phyloP scores from a whole-genome alignment of 768 basidiomycete species.

The Naganishia randhawae region DNA sequence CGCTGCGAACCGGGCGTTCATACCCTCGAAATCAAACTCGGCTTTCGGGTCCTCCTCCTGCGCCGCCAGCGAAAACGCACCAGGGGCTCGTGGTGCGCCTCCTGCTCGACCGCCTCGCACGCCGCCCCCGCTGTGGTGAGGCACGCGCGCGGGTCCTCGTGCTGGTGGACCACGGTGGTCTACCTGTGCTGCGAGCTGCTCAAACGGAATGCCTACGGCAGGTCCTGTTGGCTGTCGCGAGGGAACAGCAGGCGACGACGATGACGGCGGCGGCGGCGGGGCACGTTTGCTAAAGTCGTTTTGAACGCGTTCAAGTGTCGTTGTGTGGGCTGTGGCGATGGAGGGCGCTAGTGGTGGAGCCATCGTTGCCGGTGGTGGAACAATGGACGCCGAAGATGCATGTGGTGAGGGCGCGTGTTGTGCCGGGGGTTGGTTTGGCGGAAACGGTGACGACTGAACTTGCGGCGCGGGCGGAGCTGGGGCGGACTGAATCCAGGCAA shows the following conservation, averaged over 20 bases:
- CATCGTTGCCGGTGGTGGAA: constrained; percentile 1
- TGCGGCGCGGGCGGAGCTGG: background rate
- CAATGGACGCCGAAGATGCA: background rate
- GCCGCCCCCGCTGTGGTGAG: background rate
- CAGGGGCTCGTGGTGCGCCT: too few species aligned
- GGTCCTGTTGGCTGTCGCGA: constrained; percentile 1
- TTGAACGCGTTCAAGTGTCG: constrained; percentile 6
- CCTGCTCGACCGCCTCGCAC: background rate
- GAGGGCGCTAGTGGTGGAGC: constrained; percentile 4
- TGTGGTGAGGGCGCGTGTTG: constrained; percentile 1
- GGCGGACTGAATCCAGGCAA: too few species aligned
- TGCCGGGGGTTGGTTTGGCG: background rate
- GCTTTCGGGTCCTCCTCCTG: constrained; percentile 8
- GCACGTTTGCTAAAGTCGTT: background rate
- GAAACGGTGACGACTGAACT: background rate
- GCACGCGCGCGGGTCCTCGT: background rate
- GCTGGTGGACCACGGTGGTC: background rate
- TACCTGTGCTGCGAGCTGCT: constrained; percentile 6
- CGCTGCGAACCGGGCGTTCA: constrained; percentile 28
- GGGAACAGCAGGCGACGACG: background rate
- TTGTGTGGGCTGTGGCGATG: constrained; percentile 1
- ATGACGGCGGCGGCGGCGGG: background rate
- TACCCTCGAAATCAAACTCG: constrained; percentile 31
- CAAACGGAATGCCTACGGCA: constrained; percentile 4
- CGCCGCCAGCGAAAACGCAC: constrained; percentile 8